Conservation (phyloP, 169 alveolate species). For the Cryptosporidium sp. region DNA sequence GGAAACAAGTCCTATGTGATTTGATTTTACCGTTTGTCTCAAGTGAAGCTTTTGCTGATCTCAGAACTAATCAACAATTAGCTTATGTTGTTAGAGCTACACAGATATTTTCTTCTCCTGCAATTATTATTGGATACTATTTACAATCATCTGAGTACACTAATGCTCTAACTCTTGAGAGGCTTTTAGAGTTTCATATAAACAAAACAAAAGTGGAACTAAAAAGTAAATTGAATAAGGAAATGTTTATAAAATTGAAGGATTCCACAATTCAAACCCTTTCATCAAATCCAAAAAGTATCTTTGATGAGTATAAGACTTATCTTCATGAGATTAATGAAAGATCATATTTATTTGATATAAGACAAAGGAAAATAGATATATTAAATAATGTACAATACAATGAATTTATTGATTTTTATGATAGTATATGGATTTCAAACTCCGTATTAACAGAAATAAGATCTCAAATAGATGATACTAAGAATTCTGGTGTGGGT, state of each 20-base stretch:
- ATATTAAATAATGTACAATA: conserved; percentile 15
- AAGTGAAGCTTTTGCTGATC: conserved; percentile 55
- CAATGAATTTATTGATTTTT: conserved; percentile 51
- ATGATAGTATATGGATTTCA: conserved; percentile 53
- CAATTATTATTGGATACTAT: conserved; percentile 49
- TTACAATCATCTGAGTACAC: conserved; percentile 66
- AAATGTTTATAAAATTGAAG: conserved; percentile 18
- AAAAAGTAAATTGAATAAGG: background rate
- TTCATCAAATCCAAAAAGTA: conserved; percentile 60
- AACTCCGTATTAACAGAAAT: conserved; percentile 35
- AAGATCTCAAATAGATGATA: conserved; percentile 56
- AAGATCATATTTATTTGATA: conserved; percentile 32
- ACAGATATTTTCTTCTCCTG: conserved; percentile 64
- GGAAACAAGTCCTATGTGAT: conserved; percentile 35
- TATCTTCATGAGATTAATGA: conserved; percentile 65
- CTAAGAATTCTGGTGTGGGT: conserved; percentile 3
- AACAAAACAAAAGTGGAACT: conserved; percentile 10
- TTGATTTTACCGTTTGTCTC: conserved; percentile 29
- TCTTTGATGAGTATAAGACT: conserved; percentile 54
- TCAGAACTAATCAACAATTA: conserved; percentile 56
- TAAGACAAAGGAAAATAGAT: conserved; percentile 45
- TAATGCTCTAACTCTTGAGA: conserved; percentile 42
- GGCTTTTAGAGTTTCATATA: conserved; percentile 46
- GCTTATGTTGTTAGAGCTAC: conserved; percentile 54
- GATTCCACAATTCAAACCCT: conserved; percentile 64